These are phyloP conservation scores for Malassezia psittaci DNA, from an alignment of 1,284 basidiomycete species.

Conservation along the genomic window DNA sequence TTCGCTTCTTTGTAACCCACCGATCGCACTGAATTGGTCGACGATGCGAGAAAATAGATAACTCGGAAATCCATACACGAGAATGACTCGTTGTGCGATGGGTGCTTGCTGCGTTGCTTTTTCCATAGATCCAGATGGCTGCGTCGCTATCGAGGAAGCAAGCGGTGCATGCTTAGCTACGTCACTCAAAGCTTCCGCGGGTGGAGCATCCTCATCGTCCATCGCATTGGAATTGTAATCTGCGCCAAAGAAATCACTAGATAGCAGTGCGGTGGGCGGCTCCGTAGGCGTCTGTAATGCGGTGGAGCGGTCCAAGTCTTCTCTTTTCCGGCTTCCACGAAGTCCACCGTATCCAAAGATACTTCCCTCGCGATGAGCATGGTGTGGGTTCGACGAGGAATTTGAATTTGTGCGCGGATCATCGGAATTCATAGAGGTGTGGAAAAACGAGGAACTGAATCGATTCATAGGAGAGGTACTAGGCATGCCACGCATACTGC, in stretches of 20 bases:
- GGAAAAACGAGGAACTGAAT: conserved; percentile 36
- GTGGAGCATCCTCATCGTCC: conserved; percentile 19
- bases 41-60: conserved; percentile 28
- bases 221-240: not conserved
- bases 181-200: conserved; percentile 11
- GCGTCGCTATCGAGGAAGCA: not conserved
- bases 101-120: not conserved
- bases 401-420: conserved; percentile 12
- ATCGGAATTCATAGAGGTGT: conserved; percentile 22
- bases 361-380: conserved; percentile 26
- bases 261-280: not conserved
- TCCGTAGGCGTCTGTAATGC: conserved; percentile 3
- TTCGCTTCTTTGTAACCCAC: conserved; percentile 24
- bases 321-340: conserved; percentile 19
- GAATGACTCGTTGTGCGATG: conserved; percentile 25
- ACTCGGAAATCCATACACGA: conserved; percentile 28
- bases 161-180: not conserved
- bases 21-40: conserved; percentile 26
- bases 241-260: not conserved
- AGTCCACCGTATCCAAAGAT: conserved; percentile 36
- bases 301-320: conserved; percentile 9
- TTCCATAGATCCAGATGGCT: not conserved
- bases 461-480: conserved; percentile 23
- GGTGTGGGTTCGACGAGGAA: conserved; percentile 17
- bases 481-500: conserved; percentile 19